These are phyloP conservation scores for Globisporangium lucens DNA, from an alignment of 352 stramenopile genomes.

Conservation along the genomic window DNA sequence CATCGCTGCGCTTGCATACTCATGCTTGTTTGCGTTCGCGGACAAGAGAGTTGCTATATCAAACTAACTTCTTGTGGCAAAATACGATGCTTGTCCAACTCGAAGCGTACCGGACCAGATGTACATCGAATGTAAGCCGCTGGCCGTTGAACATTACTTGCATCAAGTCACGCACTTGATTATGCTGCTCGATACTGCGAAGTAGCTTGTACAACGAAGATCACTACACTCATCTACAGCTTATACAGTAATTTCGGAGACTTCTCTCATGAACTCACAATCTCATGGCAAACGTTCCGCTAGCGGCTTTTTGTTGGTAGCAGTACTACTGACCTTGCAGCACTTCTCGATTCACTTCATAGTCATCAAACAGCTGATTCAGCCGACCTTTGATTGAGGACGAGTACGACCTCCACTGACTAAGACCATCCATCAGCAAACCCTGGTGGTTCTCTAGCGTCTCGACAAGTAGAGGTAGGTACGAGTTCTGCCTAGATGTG, in stretches of 20 bases:
- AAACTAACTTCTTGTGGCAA: too few relatives aligned
- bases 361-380: conserved; percentile 26
- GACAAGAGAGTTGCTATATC: too few relatives aligned
- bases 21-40: too few relatives aligned
- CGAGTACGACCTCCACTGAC: conserved; percentile 29
- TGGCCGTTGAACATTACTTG: too few relatives aligned
- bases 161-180: too few relatives aligned
- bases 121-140: too few relatives aligned
- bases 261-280: too few relatives aligned
- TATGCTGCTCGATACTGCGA: background rate
- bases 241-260: background rate
- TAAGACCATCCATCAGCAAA: conserved; percentile 22
- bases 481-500: conserved; percentile 28
- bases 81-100: too few relatives aligned
- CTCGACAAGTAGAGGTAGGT: conserved; percentile 33
- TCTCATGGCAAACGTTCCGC: too few relatives aligned
- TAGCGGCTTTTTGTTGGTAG: background rate
- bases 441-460: conserved; percentile 25
- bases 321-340: background rate
- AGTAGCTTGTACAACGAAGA: background rate
- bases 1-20: too few relatives aligned
- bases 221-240: background rate
- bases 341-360: conserved; percentile 31
- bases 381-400: conserved; percentile 19
- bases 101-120: too few relatives aligned